Evolutionary conservation across 192 early-diverging fungal species (phyloP).

Genomic region (Cladochytrium replicatum): DNA sequence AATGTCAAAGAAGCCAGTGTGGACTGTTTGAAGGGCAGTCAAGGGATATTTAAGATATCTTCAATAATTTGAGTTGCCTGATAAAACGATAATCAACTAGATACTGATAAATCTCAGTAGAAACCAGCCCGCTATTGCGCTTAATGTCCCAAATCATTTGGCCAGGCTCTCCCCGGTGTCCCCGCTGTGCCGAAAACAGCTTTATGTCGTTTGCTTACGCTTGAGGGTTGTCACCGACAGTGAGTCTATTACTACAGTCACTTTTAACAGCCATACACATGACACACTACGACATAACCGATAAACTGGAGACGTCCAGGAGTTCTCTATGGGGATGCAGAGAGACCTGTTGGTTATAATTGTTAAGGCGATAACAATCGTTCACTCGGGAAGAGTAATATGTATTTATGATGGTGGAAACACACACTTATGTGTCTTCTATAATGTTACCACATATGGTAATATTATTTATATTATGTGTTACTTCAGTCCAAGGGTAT

Average conservation of each 20-base stretch:
- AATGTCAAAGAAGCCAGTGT: constrained; percentile 30
- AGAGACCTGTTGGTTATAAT: too few relatives aligned
- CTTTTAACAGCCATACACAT: too few relatives aligned
- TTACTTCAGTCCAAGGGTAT: too few relatives aligned
- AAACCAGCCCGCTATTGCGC: constrained; percentile 26
- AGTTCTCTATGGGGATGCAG: constrained; percentile 33
- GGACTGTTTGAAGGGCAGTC: constrained; percentile 26
- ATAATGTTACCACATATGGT: too few relatives aligned
- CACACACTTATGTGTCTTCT: too few relatives aligned
- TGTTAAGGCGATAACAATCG: too few relatives aligned
- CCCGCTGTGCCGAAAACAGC: constrained; percentile 38
- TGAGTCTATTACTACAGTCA: too few relatives aligned
- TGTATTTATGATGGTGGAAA: too few relatives aligned
- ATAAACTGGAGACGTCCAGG: constrained; percentile 48
- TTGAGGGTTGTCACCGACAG: constrained; percentile 50
- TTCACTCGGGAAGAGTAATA: too few relatives aligned
- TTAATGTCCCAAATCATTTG: constrained; percentile 55
- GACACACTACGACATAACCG: constrained; percentile 39
- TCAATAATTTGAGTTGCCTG: constrained; percentile 4
- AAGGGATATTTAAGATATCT: constrained; percentile 7
- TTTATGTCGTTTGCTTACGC: constrained; percentile 42
- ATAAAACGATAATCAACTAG: constrained; percentile 46
- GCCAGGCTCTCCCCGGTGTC: constrained; percentile 43
- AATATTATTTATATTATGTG: too few relatives aligned
- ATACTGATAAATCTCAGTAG: constrained; percentile 48